These are phyloP conservation scores for Aspergillus sp. DNA, from an alignment of 2,329 filamentous ascomycete species.

Conservation along the genomic window DNA sequence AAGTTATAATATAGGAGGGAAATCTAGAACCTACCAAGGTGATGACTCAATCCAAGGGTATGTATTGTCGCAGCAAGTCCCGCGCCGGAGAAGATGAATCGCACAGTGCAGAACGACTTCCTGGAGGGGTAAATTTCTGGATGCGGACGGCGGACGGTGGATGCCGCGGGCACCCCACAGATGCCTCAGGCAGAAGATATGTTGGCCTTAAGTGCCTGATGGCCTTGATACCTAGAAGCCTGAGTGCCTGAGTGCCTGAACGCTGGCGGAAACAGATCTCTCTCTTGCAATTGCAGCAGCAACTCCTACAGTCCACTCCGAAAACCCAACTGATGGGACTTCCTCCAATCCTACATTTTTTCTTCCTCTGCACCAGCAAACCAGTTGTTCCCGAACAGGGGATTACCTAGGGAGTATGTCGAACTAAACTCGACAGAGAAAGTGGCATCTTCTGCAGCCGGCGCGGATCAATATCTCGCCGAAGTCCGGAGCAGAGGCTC, in stretches of 20 bases:
- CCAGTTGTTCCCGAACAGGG: too few relatives aligned
- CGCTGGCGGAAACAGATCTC: too few relatives aligned
- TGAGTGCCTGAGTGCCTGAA: background rate
- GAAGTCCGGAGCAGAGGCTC: background rate
- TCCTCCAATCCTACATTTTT: too few relatives aligned
- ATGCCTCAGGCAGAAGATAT: slow-evolving; percentile 26
- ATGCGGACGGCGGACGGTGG: slow-evolving; percentile 5
- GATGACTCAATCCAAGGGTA: background rate
- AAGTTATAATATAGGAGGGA: background rate
- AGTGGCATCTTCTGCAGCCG: slow-evolving; percentile 4
- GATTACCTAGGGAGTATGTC: too few relatives aligned
- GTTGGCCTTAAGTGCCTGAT: background rate
- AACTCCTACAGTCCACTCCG: background rate
- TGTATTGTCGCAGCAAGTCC: slow-evolving; percentile 4
- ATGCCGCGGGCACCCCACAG: slow-evolving; percentile 13
- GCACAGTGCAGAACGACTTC: slow-evolving; percentile 7
- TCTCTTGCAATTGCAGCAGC: too few relatives aligned
- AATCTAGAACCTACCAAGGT: background rate
- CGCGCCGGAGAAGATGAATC: slow-evolving; percentile 8
- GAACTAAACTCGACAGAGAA: too few relatives aligned
- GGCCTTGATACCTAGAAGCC: background rate
- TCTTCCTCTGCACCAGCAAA: too few relatives aligned
- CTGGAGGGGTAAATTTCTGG: slow-evolving; percentile 37
- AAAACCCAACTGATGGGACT: background rate
- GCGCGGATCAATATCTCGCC: slow-evolving; percentile 1